Base-by-base conservation (phyloP, 345 rosid species). In the Eucalyptus marginata region DNA sequence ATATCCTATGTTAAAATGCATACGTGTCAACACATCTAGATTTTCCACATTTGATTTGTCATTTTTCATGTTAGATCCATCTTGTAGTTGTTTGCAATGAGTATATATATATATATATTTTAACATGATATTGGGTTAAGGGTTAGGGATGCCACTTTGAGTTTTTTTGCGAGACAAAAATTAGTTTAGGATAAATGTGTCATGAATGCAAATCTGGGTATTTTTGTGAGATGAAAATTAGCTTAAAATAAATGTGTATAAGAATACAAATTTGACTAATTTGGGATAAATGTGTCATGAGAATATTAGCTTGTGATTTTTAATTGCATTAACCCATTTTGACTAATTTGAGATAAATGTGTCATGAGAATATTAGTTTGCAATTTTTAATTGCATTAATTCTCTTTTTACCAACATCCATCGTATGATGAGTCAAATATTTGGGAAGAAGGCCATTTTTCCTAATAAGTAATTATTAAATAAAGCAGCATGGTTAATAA, bases 161-260 rank as follows among this genome's bases (percentile, higher is more conserved):
- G 24, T 52, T 18, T 52, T 52, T 52, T 52, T 18, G 10, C 10
- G 0, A 52, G 10, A 52, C 2, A 2, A 18, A 52, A 52, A 52
- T 7, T 58, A 25, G 64, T 58, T 58, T 4, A 11, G 2, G 29
- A 58, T 58, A 58, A 25, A 58, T 58, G n/a, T 27, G 66, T 27
- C 5, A 59, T 5, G 0, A 12, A 31, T 59, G 5, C 0, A 25
- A 59, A 27, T 27, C 0, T 11, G 4, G 1, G 4, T 59, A 25
- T 59, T 10, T 59, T 59, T 59, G 66, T 27, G 66, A 59, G 13
- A 25, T 11, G 7, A 59, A 58, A 59, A 59, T 59, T 59, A 25
- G 0, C 13, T 59, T 59, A 27, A 5, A 12, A 10, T 59, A 27
- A 59, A 59, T 59, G 31, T 27, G 14, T 59, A 27, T 58, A 25